Evolutionary conservation across 129 eudicot species (phyloP).

Genomic region (Ambrosia trifida): DNA sequence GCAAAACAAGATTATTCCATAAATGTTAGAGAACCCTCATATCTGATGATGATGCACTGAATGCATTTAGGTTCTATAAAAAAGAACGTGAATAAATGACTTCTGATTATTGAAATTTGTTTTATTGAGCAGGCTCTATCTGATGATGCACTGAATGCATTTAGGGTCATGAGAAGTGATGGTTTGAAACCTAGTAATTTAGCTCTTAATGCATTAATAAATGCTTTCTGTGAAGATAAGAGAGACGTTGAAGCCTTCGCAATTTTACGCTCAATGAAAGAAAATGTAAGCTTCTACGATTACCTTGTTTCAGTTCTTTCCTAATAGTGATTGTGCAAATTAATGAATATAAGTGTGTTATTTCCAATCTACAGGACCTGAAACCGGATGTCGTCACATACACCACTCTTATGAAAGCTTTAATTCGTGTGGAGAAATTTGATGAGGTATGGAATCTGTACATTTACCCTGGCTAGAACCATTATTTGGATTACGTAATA

Average conservation of each 20-base stretch:
- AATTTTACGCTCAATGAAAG: conserved; percentile 87
- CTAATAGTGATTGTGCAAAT: neutral
- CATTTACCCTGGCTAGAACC: neutral
- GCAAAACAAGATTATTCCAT: neutral
- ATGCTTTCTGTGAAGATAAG: conserved; percentile 96
- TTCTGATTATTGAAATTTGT: conserved; percentile 14
- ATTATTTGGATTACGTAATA: neutral
- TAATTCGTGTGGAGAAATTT: conserved; percentile 83
- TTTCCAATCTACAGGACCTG: conserved; percentile 60
- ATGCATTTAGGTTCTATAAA: conserved; percentile 18
- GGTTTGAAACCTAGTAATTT: conserved; percentile 83
- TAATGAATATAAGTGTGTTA: conserved; percentile 1
- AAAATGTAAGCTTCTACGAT: conserved; percentile 53
- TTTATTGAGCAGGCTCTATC: conserved; percentile 71
- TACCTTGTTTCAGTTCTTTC: conserved; percentile 4
- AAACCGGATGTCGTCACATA: conserved; percentile 96
- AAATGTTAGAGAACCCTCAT: neutral
- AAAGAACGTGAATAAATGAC: conserved; percentile 15
- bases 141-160: conserved; percentile 87
- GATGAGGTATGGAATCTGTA: conserved; percentile 57
- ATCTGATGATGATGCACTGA: too few species aligned
- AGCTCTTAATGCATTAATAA: conserved; percentile 91
- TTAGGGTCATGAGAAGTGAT: conserved; percentile 87
- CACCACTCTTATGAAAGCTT: conserved; percentile 94
- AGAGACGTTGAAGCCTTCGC: conserved; percentile 91